Evolutionary conservation across 1,139 yeast genomes (phyloP).

Genomic region (Eremothecium coryli): DNA sequence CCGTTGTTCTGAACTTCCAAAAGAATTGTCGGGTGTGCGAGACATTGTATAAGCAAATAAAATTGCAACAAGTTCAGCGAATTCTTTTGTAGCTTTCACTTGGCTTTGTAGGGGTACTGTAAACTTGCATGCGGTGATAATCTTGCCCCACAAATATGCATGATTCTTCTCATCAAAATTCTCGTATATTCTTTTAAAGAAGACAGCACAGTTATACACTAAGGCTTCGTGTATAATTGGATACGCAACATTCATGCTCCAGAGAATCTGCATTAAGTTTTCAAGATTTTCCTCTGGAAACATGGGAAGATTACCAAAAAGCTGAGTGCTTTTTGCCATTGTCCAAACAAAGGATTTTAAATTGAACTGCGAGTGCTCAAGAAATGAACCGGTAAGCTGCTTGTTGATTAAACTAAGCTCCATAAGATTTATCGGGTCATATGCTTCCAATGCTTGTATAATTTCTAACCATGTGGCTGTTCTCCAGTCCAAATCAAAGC

Average conservation of each 20-base stretch:
- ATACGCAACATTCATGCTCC: constrained; percentile 4
- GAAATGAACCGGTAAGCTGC: not conserved
- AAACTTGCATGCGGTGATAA: constrained; percentile 1
- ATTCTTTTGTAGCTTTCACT: constrained; percentile 1
- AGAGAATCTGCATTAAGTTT: constrained; percentile 2
- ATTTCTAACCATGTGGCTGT: constrained; percentile 5
- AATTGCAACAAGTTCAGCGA: constrained; percentile 5
- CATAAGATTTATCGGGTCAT: constrained; percentile 6
- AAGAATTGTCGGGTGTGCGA: constrained; percentile 5
- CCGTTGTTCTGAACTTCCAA: constrained; percentile 3
- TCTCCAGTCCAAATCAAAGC: constrained; percentile 5
- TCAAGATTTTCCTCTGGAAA: constrained; percentile 6
- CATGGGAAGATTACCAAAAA: constrained; percentile 4
- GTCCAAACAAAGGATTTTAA: constrained; percentile 6
- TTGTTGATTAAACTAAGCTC: too few relatives aligned
- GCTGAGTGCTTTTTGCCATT: constrained; percentile 4
- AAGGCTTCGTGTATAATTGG: constrained; percentile 6
- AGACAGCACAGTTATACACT: constrained; percentile 4
- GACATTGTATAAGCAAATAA: constrained; percentile 3
- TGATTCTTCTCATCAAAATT: constrained; percentile 1
- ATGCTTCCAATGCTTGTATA: constrained; percentile 3
- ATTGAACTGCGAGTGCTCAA: not conserved
- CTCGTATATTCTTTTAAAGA: constrained; percentile 5
- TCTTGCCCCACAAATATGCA: constrained; percentile 3
- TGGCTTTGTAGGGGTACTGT: constrained; percentile 2